phyloP scores from a whole-genome alignment of 2,329 filamentous ascomycete species.

The Aspergillus neotritici region DNA sequence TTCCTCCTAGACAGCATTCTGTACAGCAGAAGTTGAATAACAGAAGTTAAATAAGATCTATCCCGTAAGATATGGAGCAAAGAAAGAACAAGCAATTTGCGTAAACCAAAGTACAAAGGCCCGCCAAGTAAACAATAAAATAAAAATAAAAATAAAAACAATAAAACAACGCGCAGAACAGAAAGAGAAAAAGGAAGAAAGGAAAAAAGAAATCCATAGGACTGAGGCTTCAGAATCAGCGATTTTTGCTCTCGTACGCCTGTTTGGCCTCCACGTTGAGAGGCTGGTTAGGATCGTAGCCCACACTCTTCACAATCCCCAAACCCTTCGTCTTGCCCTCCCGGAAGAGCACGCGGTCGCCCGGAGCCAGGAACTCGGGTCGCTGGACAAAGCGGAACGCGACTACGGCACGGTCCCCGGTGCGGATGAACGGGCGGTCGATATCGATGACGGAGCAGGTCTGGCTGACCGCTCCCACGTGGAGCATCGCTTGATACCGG shows the following conservation, averaged over 20 bases:
- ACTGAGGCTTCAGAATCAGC: slow-evolving; percentile 1
- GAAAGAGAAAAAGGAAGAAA: neutral
- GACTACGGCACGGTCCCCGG: slow-evolving; percentile 87
- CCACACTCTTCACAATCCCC: slow-evolving; percentile 86
- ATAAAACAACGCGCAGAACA: neutral
- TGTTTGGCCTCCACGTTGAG: slow-evolving; percentile 37
- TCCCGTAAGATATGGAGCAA: no score
- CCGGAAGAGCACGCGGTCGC: slow-evolving; percentile 84
- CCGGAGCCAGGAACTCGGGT: slow-evolving; percentile 83
- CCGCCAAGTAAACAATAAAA: neutral
- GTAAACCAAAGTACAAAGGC: neutral
- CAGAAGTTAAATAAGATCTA: no score
- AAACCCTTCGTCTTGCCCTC: slow-evolving; percentile 93
- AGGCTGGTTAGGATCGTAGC: slow-evolving; percentile 67
- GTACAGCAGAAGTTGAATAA: no score
- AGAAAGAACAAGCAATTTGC: no score
- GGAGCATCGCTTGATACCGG: slow-evolving; percentile 96
- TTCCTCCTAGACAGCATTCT: no score
- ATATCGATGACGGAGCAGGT: slow-evolving; percentile 97
- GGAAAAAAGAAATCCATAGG: slow-evolving; percentile 1
- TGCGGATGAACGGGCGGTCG: slow-evolving; percentile 89
- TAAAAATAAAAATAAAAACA: neutral
- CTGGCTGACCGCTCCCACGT: slow-evolving; percentile 90
- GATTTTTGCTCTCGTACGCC: slow-evolving; percentile 9
- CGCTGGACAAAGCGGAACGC: slow-evolving; percentile 93